Evolutionary conservation across 371 early-diverging fungal genomes (phyloP).

Genomic region (Lichtheimia corymbifera): DNA sequence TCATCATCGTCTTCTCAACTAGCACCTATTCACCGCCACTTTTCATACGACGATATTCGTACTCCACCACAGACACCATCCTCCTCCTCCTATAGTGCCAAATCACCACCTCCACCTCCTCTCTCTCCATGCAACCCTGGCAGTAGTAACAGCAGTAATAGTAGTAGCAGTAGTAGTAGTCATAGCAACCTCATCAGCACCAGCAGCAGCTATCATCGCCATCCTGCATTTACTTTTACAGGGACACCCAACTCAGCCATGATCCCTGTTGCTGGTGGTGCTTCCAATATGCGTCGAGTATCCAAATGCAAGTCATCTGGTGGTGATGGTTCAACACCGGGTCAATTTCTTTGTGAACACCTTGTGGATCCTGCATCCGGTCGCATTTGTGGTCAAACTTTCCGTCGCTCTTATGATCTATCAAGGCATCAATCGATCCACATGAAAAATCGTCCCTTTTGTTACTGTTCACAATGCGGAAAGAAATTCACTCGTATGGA

Average conservation of each 20-base stretch:
- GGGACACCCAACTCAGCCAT: background rate
- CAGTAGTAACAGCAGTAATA: no score
- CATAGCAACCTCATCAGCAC: no score
- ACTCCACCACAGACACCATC: conserved; percentile 17
- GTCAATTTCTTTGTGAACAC: conserved; percentile 24
- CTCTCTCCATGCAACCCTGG: background rate
- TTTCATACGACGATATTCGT: conserved; percentile 4
- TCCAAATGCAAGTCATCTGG: no score
- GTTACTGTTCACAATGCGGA: conserved; percentile 32
- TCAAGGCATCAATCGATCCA: conserved; percentile 39
- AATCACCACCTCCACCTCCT: conserved; percentile 1
- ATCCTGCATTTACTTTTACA: background rate
- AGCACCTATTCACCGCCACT: no score
- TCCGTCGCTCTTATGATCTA: conserved; percentile 36
- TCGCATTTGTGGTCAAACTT: conserved; percentile 30
- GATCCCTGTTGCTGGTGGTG: no score
- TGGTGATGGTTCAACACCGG: background rate
- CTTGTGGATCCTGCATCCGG: conserved; percentile 20
- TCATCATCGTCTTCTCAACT: no score
- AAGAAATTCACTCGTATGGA: conserved; percentile 40
- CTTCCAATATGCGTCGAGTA: no score
- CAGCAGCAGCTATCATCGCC: no score
- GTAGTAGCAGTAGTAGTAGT: no score
- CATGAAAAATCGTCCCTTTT: conserved; percentile 33
- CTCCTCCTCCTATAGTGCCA: background rate